Evolutionary conservation across 257 asterid species (phyloP).

Genomic region (Catharanthus roseus): DNA sequence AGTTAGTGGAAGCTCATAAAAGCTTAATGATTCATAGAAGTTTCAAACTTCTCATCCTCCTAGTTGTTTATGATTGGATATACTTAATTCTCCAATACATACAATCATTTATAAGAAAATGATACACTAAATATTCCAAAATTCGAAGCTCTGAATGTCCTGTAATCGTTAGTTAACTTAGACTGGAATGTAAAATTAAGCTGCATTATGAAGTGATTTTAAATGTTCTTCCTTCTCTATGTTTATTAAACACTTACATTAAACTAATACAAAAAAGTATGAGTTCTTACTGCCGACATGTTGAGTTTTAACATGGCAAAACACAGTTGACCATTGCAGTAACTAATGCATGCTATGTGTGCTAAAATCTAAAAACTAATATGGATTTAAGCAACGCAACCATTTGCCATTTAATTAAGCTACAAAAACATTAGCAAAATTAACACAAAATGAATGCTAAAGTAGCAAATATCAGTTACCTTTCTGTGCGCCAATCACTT

Average conservation of each 20-base stretch:
- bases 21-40: too few species aligned
- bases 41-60: too few species aligned
- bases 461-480: constrained; percentile 32
- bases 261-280: background rate
- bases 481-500: constrained; percentile 57
- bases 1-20: too few species aligned
- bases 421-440: constrained; percentile 12
- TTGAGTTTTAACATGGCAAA: constrained; percentile 11
- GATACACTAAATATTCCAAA: too few species aligned
- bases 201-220: too few species aligned
- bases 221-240: too few species aligned
- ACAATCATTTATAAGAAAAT: background rate
- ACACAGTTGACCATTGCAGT: constrained; percentile 11
- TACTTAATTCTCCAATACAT: too few species aligned
- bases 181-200: too few species aligned
- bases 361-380: constrained; percentile 11
- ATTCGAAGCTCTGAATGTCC: too few species aligned
- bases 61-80: too few species aligned
- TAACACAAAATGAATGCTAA: background rate
- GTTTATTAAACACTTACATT: background rate
- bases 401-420: constrained; percentile 7
- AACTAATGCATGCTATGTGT: constrained; percentile 9
- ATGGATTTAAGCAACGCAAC: constrained; percentile 3
- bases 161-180: too few species aligned
- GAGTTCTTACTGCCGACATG: background rate